A percentile compares a stretch with the other conserved stretches of the same genome.
Evolutionary conservation across 768 basidiomycete genomes (phyloP).

Genomic region (Russula earlei): DNA sequence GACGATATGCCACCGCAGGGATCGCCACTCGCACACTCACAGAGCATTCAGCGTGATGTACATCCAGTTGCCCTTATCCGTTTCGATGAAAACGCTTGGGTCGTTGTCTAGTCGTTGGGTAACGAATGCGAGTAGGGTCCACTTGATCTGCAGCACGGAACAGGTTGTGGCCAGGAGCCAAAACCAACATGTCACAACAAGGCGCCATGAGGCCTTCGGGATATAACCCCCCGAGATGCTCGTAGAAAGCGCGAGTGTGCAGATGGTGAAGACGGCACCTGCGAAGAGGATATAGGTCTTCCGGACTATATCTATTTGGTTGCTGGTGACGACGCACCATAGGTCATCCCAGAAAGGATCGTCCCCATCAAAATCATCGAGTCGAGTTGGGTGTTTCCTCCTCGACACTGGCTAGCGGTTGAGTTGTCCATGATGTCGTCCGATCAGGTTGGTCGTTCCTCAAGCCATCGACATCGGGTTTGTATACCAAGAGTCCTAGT

Average conservation of each 20-base stretch:
- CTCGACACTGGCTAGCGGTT: not conserved
- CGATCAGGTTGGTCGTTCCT: not conserved
- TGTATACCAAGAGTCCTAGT: constrained; percentile 9
- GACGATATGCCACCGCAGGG: not conserved
- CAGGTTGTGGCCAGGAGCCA: constrained; percentile 9
- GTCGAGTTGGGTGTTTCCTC: constrained; percentile 2
- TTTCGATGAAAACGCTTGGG: constrained; percentile 21
- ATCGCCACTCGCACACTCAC: constrained; percentile 18
- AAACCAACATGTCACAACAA: constrained; percentile 10
- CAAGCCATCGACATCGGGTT: not conserved
- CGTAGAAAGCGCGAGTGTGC: constrained; percentile 1
- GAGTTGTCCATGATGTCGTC: not conserved
- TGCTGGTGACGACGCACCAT: constrained; percentile 18
- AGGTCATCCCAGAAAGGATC: constrained; percentile 21
- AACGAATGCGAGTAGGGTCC: constrained; percentile 22
- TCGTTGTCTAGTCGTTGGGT: constrained; percentile 19
- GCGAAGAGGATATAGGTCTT: not conserved
- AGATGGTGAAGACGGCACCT: constrained; percentile 21
- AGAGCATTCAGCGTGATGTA: constrained; percentile 22
- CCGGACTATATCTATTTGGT: too few relatives aligned
- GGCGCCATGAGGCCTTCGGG: not conserved
- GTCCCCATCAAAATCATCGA: constrained; percentile 20
- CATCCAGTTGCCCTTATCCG: constrained; percentile 14
- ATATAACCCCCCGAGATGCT: not conserved
- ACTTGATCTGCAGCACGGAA: constrained; percentile 12